A percentile compares a stretch with the other conserved stretches of the same genome.
These are phyloP conservation scores for Davidsoniella neocaledoniae DNA, from an alignment of 2,329 filamentous ascomycete species.

Conservation along the genomic window DNA sequence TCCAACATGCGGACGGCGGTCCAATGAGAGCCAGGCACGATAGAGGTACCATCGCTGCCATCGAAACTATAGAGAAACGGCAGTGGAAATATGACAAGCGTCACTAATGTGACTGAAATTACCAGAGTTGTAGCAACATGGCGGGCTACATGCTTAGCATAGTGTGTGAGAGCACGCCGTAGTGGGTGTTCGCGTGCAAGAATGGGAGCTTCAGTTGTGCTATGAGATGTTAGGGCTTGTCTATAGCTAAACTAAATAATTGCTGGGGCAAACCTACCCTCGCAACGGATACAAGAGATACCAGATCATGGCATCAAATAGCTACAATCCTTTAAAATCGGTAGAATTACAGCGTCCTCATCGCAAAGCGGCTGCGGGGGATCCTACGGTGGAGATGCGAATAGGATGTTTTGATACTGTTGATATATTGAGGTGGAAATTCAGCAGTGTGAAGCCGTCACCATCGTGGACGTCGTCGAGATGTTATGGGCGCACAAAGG, in stretches of 20 bases:
- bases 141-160: conserved; percentile 52
- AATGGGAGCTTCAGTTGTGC: conserved; percentile 57
- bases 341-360: too few species aligned
- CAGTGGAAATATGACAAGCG: conserved; percentile 56
- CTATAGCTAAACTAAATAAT: conserved; percentile 1
- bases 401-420: too few species aligned
- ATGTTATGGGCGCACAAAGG: too few species aligned
- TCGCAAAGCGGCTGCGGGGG: too few species aligned
- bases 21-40: conserved; percentile 66
- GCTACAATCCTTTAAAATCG: too few species aligned
- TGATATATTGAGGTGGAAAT: too few species aligned
- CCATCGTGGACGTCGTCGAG: too few species aligned
- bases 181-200: conserved; percentile 49
- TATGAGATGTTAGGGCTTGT: conserved; percentile 19
- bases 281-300: conserved; percentile 61
- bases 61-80: conserved; percentile 59
- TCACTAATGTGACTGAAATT: conserved; percentile 53
- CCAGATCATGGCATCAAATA: conserved; percentile 44
- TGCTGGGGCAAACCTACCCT: conserved; percentile 38
- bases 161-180: conserved; percentile 46
- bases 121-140: conserved; percentile 62
- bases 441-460: too few species aligned
- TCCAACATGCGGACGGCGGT: conserved; percentile 52
- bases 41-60: conserved; percentile 53
- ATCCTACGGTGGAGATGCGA: too few species aligned